A percentile compares a stretch with the other conserved stretches of the same genome.
Evolutionary conservation across 441 rosid species (phyloP).

Genomic region (Lepidium campestre): DNA sequence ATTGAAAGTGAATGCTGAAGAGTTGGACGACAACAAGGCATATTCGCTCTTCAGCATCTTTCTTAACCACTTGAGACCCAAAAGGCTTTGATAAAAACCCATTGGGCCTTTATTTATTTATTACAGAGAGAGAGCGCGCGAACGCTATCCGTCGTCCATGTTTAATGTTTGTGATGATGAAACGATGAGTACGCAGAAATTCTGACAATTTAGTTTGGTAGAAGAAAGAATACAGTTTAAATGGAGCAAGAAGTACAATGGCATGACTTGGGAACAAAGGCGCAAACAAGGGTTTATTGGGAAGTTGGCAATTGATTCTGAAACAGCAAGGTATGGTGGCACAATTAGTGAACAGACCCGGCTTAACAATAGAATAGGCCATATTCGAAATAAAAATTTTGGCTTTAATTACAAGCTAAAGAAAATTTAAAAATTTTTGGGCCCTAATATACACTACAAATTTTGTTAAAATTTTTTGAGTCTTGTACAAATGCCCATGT

Average conservation of each 20-base stretch:
- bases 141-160: not conserved
- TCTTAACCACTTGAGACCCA: not conserved
- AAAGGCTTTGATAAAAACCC: slow-evolving; percentile 4
- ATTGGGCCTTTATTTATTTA: not conserved
- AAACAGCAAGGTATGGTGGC: slow-evolving; percentile 68
- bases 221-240: slow-evolving; percentile 3
- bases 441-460: no score
- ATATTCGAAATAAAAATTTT: no score
- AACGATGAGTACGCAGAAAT: not conserved
- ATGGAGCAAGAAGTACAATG: slow-evolving; percentile 50
- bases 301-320: slow-evolving; percentile 66
- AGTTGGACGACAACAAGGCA: not conserved
- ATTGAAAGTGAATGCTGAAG: not conserved
- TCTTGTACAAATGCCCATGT: no score
- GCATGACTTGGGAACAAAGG: slow-evolving; percentile 68
- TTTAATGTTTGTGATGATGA: not conserved
- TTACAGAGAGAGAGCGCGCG: not conserved
- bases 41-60: slow-evolving; percentile 11
- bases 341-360: slow-evolving; percentile 34
- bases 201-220: not conserved
- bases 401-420: no score
- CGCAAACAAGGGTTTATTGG: slow-evolving; percentile 76
- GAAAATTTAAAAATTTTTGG: no score
- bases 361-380: no score
- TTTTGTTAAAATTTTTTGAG: no score